Conservation (phyloP, 2,329 filamentous ascomycete species). For the Pseudopyrenochaeta lycopersici region DNA sequence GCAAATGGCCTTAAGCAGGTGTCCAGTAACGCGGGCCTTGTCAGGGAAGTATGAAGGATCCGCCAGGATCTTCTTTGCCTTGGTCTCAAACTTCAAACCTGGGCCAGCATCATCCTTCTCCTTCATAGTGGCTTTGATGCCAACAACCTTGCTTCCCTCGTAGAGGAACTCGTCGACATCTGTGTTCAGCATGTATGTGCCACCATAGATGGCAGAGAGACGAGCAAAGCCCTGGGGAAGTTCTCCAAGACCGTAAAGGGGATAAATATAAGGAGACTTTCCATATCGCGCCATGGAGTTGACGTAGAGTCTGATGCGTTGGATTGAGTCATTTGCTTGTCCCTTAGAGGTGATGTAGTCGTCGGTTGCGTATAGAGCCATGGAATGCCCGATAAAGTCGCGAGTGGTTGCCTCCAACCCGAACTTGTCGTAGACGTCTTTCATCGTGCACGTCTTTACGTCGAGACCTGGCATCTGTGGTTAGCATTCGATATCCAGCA, state of each 20-base stretch:
- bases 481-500: constrained; percentile 3
- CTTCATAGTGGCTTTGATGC: constrained; percentile 97
- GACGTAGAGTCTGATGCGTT: constrained; percentile 94
- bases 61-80: constrained; percentile 93
- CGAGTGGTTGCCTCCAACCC: constrained; percentile 87
- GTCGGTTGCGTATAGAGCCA: constrained; percentile 94
- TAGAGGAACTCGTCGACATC: constrained; percentile 89
- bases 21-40: constrained; percentile 87
- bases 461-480: constrained; percentile 69
- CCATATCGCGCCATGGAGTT: constrained; percentile 98
- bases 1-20: constrained; percentile 95
- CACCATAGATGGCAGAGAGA: constrained; percentile 96
- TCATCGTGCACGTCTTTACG: constrained; percentile 84
- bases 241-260: constrained; percentile 95
- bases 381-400: constrained; percentile 97
- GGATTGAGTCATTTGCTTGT: constrained; percentile 81
- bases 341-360: constrained; percentile 81
- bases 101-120: constrained; percentile 77
- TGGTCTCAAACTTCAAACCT: constrained; percentile 92
- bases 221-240: constrained; percentile 97
- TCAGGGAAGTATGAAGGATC: constrained; percentile 96
- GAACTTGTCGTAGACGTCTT: constrained; percentile 99
- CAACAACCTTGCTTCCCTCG: constrained; percentile 83
- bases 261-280: constrained; percentile 99
- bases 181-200: constrained; percentile 99